A percentile compares a stretch with the other conserved stretches of the same genome.
phyloP scores from a whole-genome alignment of 139 green algal genomes.

The Coelastrella sp. region DNA sequence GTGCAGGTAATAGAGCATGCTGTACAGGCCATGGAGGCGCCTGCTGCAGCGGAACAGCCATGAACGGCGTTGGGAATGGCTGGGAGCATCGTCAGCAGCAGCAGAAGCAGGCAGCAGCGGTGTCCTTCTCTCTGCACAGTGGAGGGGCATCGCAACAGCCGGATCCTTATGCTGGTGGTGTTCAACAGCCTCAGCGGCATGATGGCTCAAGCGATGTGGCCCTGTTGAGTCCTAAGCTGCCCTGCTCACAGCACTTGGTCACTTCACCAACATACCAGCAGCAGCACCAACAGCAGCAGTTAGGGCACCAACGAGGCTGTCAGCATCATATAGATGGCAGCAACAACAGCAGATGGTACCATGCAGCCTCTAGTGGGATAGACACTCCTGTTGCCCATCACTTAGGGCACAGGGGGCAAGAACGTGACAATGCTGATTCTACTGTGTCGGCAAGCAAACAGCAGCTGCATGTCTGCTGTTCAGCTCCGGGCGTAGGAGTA shows the following conservation, averaged over 20 bases:
- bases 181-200: too few relatives aligned
- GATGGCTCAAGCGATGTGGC: too few relatives aligned
- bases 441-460: neutral
- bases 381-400: neutral
- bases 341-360: neutral
- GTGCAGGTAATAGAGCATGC: too few relatives aligned
- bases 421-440: too few relatives aligned
- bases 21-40: too few relatives aligned
- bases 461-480: neutral
- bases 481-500: too few relatives aligned
- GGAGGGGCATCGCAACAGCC: too few relatives aligned
- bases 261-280: neutral
- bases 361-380: neutral
- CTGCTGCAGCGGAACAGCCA: too few relatives aligned
- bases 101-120: too few relatives aligned
- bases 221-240: neutral
- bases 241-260: neutral
- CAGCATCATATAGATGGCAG: neutral
- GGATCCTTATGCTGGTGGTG: too few relatives aligned
- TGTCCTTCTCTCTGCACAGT: too few relatives aligned
- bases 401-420: neutral
- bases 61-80: neutral
- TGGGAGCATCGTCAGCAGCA: neutral
- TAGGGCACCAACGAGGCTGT: neutral
- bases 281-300: conserved; percentile 40